A percentile compares a stretch with the other conserved stretches of the same genome.
Conservation (phyloP, 106 monocot species). For the Triglochin maritima region DNA sequence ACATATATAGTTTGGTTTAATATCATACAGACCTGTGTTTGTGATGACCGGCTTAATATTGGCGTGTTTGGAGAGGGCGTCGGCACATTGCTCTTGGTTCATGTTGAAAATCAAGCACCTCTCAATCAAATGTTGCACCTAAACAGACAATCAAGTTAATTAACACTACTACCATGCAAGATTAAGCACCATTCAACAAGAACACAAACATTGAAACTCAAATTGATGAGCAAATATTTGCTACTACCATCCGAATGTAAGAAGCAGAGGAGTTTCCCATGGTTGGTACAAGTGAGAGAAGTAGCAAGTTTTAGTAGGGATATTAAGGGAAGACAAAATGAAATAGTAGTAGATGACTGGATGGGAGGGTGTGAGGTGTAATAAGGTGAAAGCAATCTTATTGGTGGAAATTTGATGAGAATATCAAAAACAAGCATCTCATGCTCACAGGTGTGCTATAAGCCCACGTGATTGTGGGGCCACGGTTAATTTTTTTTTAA, state of each 20-base stretch:
- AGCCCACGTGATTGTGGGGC: too few relatives aligned
- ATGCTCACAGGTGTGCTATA: too few relatives aligned
- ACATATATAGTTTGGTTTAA: too few relatives aligned
- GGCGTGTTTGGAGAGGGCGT: slow-evolving; percentile 68
- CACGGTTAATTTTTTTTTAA: too few relatives aligned
- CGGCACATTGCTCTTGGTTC: slow-evolving; percentile 76
- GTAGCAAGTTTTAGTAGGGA: neutral
- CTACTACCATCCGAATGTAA: slow-evolving; percentile 16
- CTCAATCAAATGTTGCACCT: slow-evolving; percentile 96
- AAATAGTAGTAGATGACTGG: too few relatives aligned
- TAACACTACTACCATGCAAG: neutral
- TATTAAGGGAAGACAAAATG: too few relatives aligned
- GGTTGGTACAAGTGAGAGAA: neutral
- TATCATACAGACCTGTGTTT: slow-evolving; percentile 40
- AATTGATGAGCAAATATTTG: neutral
- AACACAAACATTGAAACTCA: neutral
- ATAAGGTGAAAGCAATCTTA: too few relatives aligned
- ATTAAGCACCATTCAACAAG: too few relatives aligned
- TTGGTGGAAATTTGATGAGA: too few relatives aligned
- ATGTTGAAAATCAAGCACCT: slow-evolving; percentile 59
- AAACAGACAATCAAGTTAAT: neutral
- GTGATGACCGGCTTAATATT: slow-evolving; percentile 86
- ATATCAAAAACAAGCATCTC: too few relatives aligned
- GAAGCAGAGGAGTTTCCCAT: slow-evolving; percentile 21
- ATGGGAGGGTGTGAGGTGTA: too few relatives aligned